A percentile compares a stretch with the other conserved stretches of the same genome.
Evolutionary conservation across 2,329 filamentous ascomycete species (phyloP).

Genomic region (Apiospora sp.): DNA sequence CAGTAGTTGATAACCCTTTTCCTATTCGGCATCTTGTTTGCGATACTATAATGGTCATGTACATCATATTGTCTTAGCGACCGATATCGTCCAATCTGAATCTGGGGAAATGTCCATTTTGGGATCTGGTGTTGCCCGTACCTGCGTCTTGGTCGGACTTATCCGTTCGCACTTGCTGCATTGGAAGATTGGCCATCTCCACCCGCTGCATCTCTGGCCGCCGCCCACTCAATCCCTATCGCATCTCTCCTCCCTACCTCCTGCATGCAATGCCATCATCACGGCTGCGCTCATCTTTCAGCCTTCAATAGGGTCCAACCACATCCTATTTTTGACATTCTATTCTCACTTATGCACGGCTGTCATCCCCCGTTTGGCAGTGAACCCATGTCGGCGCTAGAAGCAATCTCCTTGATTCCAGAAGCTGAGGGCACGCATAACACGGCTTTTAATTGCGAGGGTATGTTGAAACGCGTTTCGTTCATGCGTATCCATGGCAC

Average conservation of each 20-base stretch:
- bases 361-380: conserved; percentile 11
- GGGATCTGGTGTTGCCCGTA: conserved; percentile 10
- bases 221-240: neutral
- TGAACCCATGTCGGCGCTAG: conserved; percentile 38
- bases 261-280: neutral
- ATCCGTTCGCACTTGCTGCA: conserved; percentile 12
- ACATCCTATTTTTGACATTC: neutral
- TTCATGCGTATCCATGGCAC: conserved; percentile 52
- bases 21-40: conserved; percentile 8
- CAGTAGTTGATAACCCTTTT: neutral
- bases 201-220: neutral
- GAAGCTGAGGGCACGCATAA: conserved; percentile 52
- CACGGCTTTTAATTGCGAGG: conserved; percentile 55
- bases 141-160: conserved; percentile 14
- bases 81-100: neutral
- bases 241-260: neutral
- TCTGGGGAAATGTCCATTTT: conserved; percentile 21
- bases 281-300: neutral
- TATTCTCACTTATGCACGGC: conserved; percentile 5
- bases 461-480: conserved; percentile 52
- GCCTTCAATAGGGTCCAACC: neutral
- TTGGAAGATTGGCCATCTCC: neutral
- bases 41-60: conserved; percentile 14
- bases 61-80: neutral
- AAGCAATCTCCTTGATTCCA: conserved; percentile 47